Conservation (phyloP, 257 asterid species). For the Salvia splendens region DNA sequence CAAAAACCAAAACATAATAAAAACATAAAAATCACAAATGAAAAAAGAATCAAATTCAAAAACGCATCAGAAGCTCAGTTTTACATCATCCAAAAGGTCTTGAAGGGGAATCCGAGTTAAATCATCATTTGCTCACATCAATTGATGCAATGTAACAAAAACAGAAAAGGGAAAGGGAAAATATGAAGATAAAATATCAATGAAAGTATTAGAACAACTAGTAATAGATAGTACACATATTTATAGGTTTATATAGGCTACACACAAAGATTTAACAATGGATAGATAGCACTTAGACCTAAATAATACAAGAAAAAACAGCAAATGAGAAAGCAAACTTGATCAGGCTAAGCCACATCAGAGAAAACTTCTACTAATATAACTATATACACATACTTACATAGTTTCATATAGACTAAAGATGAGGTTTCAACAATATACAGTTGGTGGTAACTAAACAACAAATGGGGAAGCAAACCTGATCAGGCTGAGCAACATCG, state of each 20-base stretch:
- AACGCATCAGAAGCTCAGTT: slow-evolving; percentile 85
- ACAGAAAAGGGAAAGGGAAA: not conserved
- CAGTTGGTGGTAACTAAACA: not conserved
- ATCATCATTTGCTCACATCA: slow-evolving; percentile 61
- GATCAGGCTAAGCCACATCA: slow-evolving; percentile 61
- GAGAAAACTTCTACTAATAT: no score
- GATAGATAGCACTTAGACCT: no score
- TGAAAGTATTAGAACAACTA: no score
- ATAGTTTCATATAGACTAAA: no score
- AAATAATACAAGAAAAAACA: no score
- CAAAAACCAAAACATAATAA: no score
- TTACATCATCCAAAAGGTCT: slow-evolving; percentile 79
- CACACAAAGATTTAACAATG: no score
- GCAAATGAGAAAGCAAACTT: no score
- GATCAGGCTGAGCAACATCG: slow-evolving; percentile 99
- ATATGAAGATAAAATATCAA: no score
- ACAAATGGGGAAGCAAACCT: slow-evolving; percentile 46
- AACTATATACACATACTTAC: no score
- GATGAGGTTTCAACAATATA: not conserved
- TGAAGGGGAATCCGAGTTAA: slow-evolving; percentile 99
- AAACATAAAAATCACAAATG: no score
- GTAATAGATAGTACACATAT: not conserved
- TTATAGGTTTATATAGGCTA: not conserved
- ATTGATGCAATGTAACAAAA: not conserved
- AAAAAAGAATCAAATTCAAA: not conserved